Evolutionary conservation across 1,284 basidiomycete species (phyloP), one percentile per base, ranked within the genome.

Genomic region (Mycena sp.): DNA sequence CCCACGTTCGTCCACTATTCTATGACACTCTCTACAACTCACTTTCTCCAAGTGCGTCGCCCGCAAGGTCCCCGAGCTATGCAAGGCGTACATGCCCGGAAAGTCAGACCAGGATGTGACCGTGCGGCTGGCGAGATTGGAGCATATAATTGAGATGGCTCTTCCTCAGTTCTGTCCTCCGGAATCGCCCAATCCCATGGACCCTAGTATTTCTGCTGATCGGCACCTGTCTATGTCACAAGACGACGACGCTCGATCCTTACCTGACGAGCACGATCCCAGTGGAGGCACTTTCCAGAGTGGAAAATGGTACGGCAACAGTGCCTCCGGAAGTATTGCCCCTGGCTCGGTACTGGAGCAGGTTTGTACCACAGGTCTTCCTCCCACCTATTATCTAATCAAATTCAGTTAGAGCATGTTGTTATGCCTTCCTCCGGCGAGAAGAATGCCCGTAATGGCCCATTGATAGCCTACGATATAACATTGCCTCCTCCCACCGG

Each of bases 331-430:
- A 26, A 91, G 90, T 70, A 83, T 94, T 67, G 90, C 91, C 43
- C 89, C 91, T 30, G 87, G 84, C 48, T 86, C 89, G 45, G 88
- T 94, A 59, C 80, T 94, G 61, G 89, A 93, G 72, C 91, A 93
- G 82, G 92, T 91, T 73, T 70, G n/a, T 97, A 78, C 73, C 65
- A 25, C 61, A 60, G 25, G 10, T 25, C 44, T 81, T 96, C 25
- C 92, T 96, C 60, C 92, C 94, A 6, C 94, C 93, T 29, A 94
- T 95, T 1, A 91, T 96, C 48, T 94, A 96, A 71, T 92, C 92
- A 0, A 94, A 97, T 76, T 94, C 91, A 91, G 89, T 75, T 91
- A 63, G 84, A 89, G 77, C 81, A 87, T 59, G 85, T 86, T 43
- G 86, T 87, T 9, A 81, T 84, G 69, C 76, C 80, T 78, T 97